Percentiles rank a stretch among this genome's conserved stretches.
phyloP scores from a whole-genome alignment of 2,329 filamentous ascomycete genomes.

The Pseudogymnoascus sp. region DNA sequence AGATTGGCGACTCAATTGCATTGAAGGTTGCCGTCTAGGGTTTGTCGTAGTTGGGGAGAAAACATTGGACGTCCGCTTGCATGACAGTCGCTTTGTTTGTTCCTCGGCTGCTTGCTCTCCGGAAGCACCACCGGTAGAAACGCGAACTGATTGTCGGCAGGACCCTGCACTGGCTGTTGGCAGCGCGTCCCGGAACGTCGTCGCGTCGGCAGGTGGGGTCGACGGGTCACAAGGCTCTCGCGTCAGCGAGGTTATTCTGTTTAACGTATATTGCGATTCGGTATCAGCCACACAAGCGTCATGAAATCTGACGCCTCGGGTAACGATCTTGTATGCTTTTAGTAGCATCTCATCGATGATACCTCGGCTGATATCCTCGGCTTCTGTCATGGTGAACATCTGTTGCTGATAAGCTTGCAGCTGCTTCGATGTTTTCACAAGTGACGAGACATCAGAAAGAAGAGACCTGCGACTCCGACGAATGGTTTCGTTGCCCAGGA shows the following conservation, averaged over 20 bases:
- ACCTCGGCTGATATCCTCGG: constrained; percentile 56
- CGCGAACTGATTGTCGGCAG: constrained; percentile 25
- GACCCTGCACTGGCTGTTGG: constrained; percentile 31
- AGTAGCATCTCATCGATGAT: constrained; percentile 88
- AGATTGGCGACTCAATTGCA: constrained; percentile 24
- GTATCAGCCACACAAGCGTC: constrained; percentile 71
- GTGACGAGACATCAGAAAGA: constrained; percentile 77
- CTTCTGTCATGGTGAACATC: constrained; percentile 43
- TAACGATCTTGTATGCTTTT: constrained; percentile 91
- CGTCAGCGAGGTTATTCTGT: constrained; percentile 54
- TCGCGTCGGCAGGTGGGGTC: constrained; percentile 55
- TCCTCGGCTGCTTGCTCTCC: constrained; percentile 21
- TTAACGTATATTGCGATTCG: constrained; percentile 40
- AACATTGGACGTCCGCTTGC: constrained; percentile 23
- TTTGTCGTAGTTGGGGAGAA: constrained; percentile 18
- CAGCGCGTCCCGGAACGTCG: constrained; percentile 42
- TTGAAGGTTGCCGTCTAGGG: constrained; percentile 18
- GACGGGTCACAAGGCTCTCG: constrained; percentile 54
- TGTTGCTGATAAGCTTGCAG: constrained; percentile 54
- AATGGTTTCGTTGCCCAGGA: constrained; percentile 69
- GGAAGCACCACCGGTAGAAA: constrained; percentile 24
- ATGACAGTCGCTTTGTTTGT: constrained; percentile 24
- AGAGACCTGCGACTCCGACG: constrained; percentile 79
- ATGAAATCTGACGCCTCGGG: constrained; percentile 79
- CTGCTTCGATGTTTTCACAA: constrained; percentile 83